Percentiles rank a stretch among this genome's conserved stretches.
Evolutionary conservation across 2,329 filamentous ascomycete genomes (phyloP).

Genomic region (Harringtonia lauricola): DNA sequence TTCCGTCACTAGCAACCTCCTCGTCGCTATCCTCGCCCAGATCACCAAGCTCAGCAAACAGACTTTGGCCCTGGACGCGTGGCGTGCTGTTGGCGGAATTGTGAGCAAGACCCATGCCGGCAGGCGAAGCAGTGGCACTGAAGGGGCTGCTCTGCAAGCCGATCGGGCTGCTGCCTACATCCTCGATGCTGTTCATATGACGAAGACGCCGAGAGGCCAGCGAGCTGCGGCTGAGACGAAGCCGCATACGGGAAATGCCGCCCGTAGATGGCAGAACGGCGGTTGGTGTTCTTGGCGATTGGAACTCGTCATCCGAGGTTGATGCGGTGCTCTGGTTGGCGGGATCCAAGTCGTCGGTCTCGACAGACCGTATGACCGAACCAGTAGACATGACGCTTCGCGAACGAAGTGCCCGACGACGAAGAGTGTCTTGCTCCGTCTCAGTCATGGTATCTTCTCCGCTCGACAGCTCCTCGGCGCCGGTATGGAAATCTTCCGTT

Average conservation of each 20-base stretch:
- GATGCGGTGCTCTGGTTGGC: conserved; percentile 72
- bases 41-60: conserved; percentile 84
- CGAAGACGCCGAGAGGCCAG: conserved; percentile 45
- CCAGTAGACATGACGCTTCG: background rate
- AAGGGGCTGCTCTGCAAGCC: conserved; percentile 42
- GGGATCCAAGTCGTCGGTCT: conserved; percentile 3
- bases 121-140: conserved; percentile 8
- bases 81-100: conserved; percentile 39
- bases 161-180: conserved; percentile 19
- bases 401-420: conserved; percentile 4
- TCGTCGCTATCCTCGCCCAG: conserved; percentile 62
- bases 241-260: conserved; percentile 41
- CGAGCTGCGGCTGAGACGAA: conserved; percentile 57
- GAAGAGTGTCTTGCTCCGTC: conserved; percentile 46
- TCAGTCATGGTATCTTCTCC: conserved; percentile 70
- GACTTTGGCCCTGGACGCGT: conserved; percentile 52
- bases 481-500: conserved; percentile 91
- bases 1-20: conserved; percentile 47
- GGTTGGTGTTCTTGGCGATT: conserved; percentile 49
- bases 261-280: conserved; percentile 49
- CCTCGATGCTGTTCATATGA: conserved; percentile 49
- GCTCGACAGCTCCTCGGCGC: conserved; percentile 66
- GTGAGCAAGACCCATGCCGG: conserved; percentile 21
- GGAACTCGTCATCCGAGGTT: conserved; percentile 66
- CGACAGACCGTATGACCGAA: background rate